phyloP scores from a whole-genome alignment of 352 stramenopile species.

The Phytophthora niederhauseri region DNA sequence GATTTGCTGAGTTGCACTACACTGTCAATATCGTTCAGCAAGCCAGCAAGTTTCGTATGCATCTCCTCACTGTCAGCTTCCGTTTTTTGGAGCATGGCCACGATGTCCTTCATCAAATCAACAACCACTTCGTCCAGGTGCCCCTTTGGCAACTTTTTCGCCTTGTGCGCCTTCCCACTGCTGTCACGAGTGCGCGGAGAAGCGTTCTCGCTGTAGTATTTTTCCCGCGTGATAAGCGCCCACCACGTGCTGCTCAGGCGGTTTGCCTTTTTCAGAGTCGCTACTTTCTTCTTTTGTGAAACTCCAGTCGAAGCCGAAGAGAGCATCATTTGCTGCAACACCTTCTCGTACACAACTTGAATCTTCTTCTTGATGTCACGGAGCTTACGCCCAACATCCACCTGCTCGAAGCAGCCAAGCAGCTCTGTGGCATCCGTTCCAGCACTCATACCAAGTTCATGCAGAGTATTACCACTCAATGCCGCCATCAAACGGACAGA shows the following conservation, averaged over 20 bases:
- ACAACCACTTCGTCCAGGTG: constrained; percentile 69
- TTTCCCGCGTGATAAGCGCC: constrained; percentile 50
- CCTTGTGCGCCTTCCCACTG: constrained; percentile 24
- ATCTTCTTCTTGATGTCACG: constrained; percentile 68
- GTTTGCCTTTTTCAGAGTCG: constrained; percentile 42
- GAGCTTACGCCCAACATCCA: constrained; percentile 90
- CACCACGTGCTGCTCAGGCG: constrained; percentile 58
- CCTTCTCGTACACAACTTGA: constrained; percentile 48
- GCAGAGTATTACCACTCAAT: constrained; percentile 83
- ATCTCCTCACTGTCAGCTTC: constrained; percentile 12
- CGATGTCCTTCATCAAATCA: constrained; percentile 55
- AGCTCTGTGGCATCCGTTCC: constrained; percentile 99
- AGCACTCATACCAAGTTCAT: constrained; percentile 97
- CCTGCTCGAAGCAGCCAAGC: constrained; percentile 99
- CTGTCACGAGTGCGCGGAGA: constrained; percentile 1
- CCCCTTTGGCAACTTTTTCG: constrained; percentile 66
- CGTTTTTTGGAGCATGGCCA: constrained; percentile 41
- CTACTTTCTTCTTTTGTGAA: constrained; percentile 34
- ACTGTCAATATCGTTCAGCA: constrained; percentile 38
- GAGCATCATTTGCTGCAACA: constrained; percentile 48
- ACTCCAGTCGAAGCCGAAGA: constrained; percentile 23
- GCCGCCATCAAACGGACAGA: constrained; percentile 73
- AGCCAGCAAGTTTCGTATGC: constrained; percentile 15
- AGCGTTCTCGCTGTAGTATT: constrained; percentile 38
- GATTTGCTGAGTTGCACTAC: constrained; percentile 71